Percentiles rank a stretch among this genome's conserved stretches.
Conservation (phyloP, 768 basidiomycete genomes). For the Cytidiella melzeri region DNA sequence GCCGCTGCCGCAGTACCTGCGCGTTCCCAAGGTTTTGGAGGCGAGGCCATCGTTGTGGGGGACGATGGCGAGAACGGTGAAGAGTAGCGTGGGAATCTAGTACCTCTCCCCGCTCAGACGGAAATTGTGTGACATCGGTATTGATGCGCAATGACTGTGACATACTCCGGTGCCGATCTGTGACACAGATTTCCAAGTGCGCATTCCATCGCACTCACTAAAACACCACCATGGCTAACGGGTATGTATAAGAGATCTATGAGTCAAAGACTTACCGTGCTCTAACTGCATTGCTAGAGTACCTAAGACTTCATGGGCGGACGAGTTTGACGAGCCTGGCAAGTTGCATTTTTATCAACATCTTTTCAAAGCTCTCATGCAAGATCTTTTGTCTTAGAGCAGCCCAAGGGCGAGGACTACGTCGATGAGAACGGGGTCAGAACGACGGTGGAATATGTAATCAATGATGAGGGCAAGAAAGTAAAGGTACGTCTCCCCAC, state of each 20-base stretch:
- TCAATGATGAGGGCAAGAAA: conserved; percentile 92
- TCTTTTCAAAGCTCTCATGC: not conserved
- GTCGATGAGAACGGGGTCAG: conserved; percentile 84
- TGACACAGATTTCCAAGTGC: too few relatives aligned
- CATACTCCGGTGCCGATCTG: too few relatives aligned
- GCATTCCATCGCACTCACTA: too few relatives aligned
- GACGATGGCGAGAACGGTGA: conserved; percentile 6
- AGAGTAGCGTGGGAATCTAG: not conserved
- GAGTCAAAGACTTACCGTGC: not conserved
- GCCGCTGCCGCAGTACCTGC: conserved; percentile 32
- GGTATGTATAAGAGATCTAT: conserved; percentile 3
- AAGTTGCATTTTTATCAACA: conserved; percentile 11
- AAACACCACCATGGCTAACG: conserved; percentile 12
- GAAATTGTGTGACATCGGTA: too few relatives aligned
- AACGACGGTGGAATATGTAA: conserved; percentile 72
- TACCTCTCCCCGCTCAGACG: too few relatives aligned
- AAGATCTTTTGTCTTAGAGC: conserved; percentile 24
- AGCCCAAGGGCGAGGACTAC: conserved; percentile 59
- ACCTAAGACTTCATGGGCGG: conserved; percentile 79
- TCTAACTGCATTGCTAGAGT: conserved; percentile 13
- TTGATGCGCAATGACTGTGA: too few relatives aligned
- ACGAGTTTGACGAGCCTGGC: conserved; percentile 79
- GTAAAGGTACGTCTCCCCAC: conserved; percentile 61
- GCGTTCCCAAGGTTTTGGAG: conserved; percentile 89
- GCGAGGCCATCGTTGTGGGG: conserved; percentile 58